Evolutionary conservation across 345 rosid genomes (phyloP).

Genomic region (Garcia nutans): DNA sequence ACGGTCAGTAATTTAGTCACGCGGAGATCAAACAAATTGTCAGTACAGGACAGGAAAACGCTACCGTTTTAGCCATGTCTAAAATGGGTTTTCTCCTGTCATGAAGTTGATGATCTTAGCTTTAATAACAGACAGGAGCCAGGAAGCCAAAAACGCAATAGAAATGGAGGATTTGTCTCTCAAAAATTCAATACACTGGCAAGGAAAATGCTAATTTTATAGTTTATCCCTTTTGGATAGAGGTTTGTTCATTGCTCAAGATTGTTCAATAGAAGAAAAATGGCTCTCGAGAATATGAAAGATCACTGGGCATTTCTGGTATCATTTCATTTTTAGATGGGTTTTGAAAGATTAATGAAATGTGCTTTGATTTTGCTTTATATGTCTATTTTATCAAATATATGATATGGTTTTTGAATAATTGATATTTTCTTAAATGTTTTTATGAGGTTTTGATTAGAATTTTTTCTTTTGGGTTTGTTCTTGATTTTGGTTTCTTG

Average conservation of each 20-base stretch:
- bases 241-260: not conserved
- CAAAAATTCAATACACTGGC: not conserved
- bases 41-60: not conserved
- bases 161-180: not conserved
- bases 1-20: not conserved
- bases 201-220: not conserved
- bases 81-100: not conserved
- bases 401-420: not conserved
- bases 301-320: slow-evolving; percentile 61
- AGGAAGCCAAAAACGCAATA: not conserved
- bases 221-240: not conserved
- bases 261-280: slow-evolving; percentile 1
- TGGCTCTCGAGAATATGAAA: slow-evolving; percentile 26
- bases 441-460: not conserved
- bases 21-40: not conserved
- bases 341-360: not conserved
- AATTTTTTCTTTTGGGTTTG: not conserved
- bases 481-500: not conserved
- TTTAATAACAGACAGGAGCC: not conserved
- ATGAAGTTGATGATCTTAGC: not conserved
- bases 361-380: not conserved
- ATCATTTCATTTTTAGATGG: not conserved
- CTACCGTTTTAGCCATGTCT: not conserved
- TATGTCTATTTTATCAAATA: not conserved
- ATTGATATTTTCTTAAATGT: not conserved